Evolutionary conservation across 2,329 filamentous ascomycete species (phyloP).

Genomic region (Mycosphaerella arachidis): DNA sequence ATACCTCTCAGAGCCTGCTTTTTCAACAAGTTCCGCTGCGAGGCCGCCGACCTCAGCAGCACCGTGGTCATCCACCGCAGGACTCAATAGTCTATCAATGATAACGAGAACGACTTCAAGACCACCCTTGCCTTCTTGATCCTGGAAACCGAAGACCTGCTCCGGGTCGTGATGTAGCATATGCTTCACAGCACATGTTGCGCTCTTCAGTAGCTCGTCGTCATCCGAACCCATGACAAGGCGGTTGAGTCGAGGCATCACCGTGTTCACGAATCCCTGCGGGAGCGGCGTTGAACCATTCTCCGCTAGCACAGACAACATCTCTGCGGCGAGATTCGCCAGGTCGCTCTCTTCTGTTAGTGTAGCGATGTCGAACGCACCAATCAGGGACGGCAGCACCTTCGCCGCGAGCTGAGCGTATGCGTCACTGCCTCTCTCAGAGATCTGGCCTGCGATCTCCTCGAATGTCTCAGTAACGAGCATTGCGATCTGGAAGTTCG

Average conservation of each 20-base stretch:
- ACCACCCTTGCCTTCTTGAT: conserved; percentile 72
- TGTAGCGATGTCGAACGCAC: conserved; percentile 82
- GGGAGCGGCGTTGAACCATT: conserved; percentile 82
- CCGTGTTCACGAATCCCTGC: conserved; percentile 74
- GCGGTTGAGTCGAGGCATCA: conserved; percentile 80
- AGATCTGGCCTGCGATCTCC: conserved; percentile 68
- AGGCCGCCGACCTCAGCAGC: conserved; percentile 94
- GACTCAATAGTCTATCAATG: conserved; percentile 82
- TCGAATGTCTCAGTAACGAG: conserved; percentile 89
- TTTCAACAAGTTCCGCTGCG: conserved; percentile 91
- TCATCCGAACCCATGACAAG: conserved; percentile 80
- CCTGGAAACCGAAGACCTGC: conserved; percentile 83
- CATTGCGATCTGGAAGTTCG: conserved; percentile 86
- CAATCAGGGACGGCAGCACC: conserved; percentile 80
- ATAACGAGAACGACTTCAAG: conserved; percentile 86
- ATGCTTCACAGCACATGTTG: conserved; percentile 80
- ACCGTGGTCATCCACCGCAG: conserved; percentile 82
- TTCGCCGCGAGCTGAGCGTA: conserved; percentile 79
- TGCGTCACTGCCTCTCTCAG: conserved; percentile 59
- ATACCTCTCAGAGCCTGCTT: conserved; percentile 70
- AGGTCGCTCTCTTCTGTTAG: conserved; percentile 81
- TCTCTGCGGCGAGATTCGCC: conserved; percentile 79
- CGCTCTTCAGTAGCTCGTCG: conserved; percentile 80
- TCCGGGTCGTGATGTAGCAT: conserved; percentile 85
- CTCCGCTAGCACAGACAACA: conserved; percentile 75